These are phyloP conservation scores for Scalesia atractyloides DNA, from an alignment of 129 eudicot species.

Conservation along the genomic window DNA sequence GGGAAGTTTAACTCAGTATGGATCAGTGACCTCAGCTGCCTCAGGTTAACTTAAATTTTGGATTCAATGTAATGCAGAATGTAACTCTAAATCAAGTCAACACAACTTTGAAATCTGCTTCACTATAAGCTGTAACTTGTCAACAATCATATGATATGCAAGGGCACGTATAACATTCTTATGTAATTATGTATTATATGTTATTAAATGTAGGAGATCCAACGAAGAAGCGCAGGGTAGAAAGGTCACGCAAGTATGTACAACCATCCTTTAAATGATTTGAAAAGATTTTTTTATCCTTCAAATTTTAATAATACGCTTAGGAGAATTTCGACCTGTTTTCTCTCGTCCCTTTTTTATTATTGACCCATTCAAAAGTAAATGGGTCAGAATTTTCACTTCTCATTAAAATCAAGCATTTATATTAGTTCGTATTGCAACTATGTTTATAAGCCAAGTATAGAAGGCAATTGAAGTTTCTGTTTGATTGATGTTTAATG, in stretches of 20 bases:
- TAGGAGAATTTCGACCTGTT: no score
- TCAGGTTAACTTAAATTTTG: slow-evolving; percentile 45
- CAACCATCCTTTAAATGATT: neutral
- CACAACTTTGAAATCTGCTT: neutral
- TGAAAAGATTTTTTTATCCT: no score
- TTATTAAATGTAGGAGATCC: slow-evolving; percentile 57
- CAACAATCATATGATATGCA: neutral
- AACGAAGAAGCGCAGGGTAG: slow-evolving; percentile 69
- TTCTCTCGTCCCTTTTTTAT: no score
- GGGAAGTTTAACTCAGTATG: slow-evolving; percentile 50
- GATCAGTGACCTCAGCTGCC: slow-evolving; percentile 48
- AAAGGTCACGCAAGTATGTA: slow-evolving; percentile 65
- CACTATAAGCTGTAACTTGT: no score
- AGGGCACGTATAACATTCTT: neutral
- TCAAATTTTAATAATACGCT: no score
- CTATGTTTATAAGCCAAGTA: neutral
- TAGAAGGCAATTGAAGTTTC: no score
- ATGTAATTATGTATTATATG: neutral
- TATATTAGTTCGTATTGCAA: neutral
- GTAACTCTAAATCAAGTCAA: neutral
- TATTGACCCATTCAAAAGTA: no score
- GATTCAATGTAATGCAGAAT: neutral
- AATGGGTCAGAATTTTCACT: no score
- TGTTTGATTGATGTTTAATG: neutral
- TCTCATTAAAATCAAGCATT: no score